These are phyloP conservation scores for Basipetospora chlamydospora DNA, from an alignment of 2,329 filamentous ascomycete species.

Conservation along the genomic window DNA sequence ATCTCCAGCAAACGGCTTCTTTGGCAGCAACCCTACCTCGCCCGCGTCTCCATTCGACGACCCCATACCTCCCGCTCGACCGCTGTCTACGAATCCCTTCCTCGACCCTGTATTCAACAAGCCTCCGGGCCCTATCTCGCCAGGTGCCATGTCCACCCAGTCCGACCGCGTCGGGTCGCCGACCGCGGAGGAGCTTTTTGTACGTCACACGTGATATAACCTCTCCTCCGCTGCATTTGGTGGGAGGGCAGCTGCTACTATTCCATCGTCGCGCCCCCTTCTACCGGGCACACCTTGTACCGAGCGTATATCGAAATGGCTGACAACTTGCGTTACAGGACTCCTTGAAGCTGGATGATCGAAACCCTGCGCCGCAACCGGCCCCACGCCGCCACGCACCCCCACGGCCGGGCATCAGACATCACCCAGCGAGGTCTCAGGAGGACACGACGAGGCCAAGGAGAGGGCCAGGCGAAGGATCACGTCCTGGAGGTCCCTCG, in stretches of 20 bases:
- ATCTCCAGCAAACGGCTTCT: conserved; percentile 27
- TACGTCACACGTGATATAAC: too few species aligned
- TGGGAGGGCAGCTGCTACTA: too few species aligned
- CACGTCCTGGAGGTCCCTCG: conserved; percentile 17
- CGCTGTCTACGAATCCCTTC: conserved; percentile 62
- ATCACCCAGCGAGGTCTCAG: conserved; percentile 50
- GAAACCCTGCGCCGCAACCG: conserved; percentile 15
- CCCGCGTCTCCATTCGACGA: conserved; percentile 45
- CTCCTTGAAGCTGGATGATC: conserved; percentile 53
- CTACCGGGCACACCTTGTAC: neutral
- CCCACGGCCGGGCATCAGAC: conserved; percentile 17
- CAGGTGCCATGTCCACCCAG: conserved; percentile 34
- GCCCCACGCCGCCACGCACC: conserved; percentile 6
- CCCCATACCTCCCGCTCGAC: conserved; percentile 34
- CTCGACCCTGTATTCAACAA: conserved; percentile 35
- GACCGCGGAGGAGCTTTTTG: conserved; percentile 59
- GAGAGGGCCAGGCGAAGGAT: conserved; percentile 18
- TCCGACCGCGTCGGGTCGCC: conserved; percentile 32
- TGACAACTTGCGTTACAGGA: conserved; percentile 30
- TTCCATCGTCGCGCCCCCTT: neutral
- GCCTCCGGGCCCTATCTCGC: conserved; percentile 19
- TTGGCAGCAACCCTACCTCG: conserved; percentile 17
- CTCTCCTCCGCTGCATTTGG: too few species aligned
- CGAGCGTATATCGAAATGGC: conserved; percentile 1
- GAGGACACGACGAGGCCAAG: conserved; percentile 47